A percentile compares a stretch with the other conserved stretches of the same genome.
These are phyloP conservation scores for Fremontodendron californicum DNA, from an alignment of 345 rosid genomes.

Conservation along the genomic window DNA sequence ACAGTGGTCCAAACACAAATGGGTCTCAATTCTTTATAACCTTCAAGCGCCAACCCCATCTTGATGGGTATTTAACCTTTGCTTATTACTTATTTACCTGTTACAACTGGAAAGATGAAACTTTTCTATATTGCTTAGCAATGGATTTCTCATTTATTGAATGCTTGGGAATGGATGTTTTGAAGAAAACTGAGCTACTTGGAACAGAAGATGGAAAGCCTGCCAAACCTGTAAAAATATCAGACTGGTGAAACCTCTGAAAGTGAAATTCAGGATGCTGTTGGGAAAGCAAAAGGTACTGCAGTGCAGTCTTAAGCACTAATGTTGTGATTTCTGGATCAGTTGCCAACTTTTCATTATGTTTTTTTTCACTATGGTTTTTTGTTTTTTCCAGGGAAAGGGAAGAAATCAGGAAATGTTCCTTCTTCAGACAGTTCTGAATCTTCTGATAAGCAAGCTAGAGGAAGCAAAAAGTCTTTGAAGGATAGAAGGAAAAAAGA, in stretches of 20 bases:
- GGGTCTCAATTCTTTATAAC: constrained; percentile 95
- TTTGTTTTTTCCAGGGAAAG: constrained; percentile 54
- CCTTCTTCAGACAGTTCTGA: constrained; percentile 52
- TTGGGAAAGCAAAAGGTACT: constrained; percentile 56
- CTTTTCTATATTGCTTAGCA: background rate
- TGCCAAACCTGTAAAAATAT: constrained; percentile 51
- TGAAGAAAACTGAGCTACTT: constrained; percentile 70
- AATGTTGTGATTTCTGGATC: background rate
- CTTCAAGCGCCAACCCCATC: constrained; percentile 80
- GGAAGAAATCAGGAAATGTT: constrained; percentile 48
- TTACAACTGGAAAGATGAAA: background rate
- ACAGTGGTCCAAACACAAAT: constrained; percentile 85
- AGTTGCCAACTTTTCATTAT: background rate
- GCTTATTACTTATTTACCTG: constrained; percentile 2
- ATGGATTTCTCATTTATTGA: constrained; percentile 12
- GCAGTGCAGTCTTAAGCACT: background rate
- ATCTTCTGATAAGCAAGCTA: constrained; percentile 37
- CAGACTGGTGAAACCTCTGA: constrained; percentile 69
- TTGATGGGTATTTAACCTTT: constrained; percentile 66
- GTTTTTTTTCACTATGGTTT: constrained; percentile 16
- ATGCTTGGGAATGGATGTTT: constrained; percentile 58
- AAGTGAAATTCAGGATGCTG: constrained; percentile 43
- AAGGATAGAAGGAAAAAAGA: constrained; percentile 57
- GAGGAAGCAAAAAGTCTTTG: constrained; percentile 42
- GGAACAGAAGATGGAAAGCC: constrained; percentile 74